Evolutionary conservation across 805 yeast species (phyloP), one percentile per base, ranked within the genome.

Genomic region (Starmerella floris): DNA sequence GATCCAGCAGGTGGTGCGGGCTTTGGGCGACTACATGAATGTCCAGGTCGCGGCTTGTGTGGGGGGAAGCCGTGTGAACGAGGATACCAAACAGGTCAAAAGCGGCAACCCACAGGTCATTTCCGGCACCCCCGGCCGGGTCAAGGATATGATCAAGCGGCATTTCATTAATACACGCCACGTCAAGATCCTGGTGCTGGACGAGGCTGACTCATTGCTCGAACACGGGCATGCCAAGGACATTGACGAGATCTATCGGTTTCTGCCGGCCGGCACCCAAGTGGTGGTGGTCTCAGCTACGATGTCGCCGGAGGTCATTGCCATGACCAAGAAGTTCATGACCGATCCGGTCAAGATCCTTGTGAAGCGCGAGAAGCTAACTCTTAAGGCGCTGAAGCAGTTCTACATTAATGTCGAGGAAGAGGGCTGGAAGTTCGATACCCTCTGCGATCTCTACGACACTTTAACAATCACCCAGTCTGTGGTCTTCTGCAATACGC

Each of bases 81-180:
- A 79, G 43, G 97, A 88, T 62, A 69, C 80, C 46, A 48, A 51
- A 28, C 79, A 81, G 59, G 74, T 76, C 43, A 68, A 85, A 52
- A 69, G 69, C 44, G 78, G 72, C 52, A 94, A 95, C 49, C 84
- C 79, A 56, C 95, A 91, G 56, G 78, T 91, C 32, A 83, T 91
- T 32, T 87, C 91, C 61, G 98, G 98, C 40, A 91, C 98, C 11
- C 98, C 98, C 27, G 98, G 98, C 43, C 74, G 98, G 59, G 95
- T 88, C 31, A 63, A 73, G 48, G 98, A 91, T 65, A 76, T 91
- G 80, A 76, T 91, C 50, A 82, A 82, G 59, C 75, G 95, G 63
- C 76, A 93, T 52, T 71, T 71, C 54, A 68, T 91, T 55, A 68
- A 70, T 50, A 75, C 91, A 15, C 76, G 85, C 53, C 72, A 77